Evolutionary conservation across 352 stramenopile genomes (phyloP).

Genomic region (Lagenidium giganteum): DNA sequence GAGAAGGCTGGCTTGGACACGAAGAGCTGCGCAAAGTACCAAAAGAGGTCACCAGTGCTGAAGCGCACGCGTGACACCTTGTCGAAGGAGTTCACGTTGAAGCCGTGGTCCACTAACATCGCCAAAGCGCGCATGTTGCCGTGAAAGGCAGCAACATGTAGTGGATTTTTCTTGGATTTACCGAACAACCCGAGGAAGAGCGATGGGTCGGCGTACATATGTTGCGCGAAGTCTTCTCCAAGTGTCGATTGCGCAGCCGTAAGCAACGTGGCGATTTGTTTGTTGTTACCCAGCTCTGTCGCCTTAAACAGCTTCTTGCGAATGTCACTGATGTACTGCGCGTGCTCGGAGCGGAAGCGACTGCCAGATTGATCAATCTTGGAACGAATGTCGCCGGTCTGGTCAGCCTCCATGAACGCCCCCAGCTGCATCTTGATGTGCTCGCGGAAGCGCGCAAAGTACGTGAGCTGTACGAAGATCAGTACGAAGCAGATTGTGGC

Average conservation of each 20-base stretch:
- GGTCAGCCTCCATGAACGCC: constrained; percentile 57
- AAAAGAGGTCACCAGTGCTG: constrained; percentile 60
- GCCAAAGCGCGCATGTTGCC: constrained; percentile 42
- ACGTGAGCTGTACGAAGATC: constrained; percentile 45
- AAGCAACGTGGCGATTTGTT: constrained; percentile 34
- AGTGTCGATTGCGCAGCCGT: constrained; percentile 27
- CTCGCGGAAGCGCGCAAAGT: constrained; percentile 65
- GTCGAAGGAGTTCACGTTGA: constrained; percentile 48
- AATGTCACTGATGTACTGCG: constrained; percentile 28
- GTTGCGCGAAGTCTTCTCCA: constrained; percentile 32
- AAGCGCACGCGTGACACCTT: constrained; percentile 56
- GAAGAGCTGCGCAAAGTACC: constrained; percentile 44
- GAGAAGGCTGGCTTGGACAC: constrained; percentile 25
- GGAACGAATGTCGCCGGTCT: constrained; percentile 52
- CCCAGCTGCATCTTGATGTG: constrained; percentile 71
- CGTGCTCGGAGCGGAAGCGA: constrained; percentile 28
- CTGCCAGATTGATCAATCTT: constrained; percentile 18
- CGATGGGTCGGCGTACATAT: constrained; percentile 39
- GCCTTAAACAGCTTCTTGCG: constrained; percentile 60
- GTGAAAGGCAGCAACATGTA: constrained; percentile 45
- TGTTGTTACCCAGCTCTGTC: constrained; percentile 38
- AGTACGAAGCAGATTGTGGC: constrained; percentile 32
- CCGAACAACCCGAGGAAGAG: constrained; percentile 38
- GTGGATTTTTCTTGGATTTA: constrained; percentile 56
- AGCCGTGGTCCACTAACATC: constrained; percentile 29